Evolutionary conservation across 768 basidiomycete species (phyloP).

Genomic region (Podaxis sp.): DNA sequence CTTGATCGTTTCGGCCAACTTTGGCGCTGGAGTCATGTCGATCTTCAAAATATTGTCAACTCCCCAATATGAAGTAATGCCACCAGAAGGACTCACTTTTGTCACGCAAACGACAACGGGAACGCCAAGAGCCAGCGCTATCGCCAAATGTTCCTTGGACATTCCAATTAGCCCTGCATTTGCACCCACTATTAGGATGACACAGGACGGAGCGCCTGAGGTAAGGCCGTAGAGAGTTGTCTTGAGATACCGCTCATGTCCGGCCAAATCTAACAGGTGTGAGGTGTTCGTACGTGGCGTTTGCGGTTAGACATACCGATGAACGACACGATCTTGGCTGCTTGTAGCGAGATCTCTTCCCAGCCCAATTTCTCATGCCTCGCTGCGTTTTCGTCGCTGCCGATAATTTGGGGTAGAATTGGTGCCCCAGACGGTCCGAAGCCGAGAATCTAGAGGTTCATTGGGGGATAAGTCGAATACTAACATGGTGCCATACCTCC

Average conservation of each 20-base stretch:
- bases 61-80: not conserved
- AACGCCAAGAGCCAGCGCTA: conserved; percentile 89
- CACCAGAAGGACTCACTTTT: conserved; percentile 53
- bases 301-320: conserved; percentile 50
- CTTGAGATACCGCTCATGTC: conserved; percentile 90
- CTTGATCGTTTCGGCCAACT: conserved; percentile 86
- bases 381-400: conserved; percentile 60
- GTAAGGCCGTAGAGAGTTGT: conserved; percentile 95
- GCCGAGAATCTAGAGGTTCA: conserved; percentile 68
- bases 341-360: conserved; percentile 90
- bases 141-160: conserved; percentile 96
- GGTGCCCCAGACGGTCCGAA: conserved; percentile 77
- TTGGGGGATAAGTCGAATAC: not conserved
- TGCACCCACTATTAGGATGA: conserved; percentile 90
- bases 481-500: conserved; percentile 58
- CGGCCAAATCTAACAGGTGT: conserved; percentile 74
- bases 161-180: conserved; percentile 91
- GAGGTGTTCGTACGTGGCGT: not conserved
- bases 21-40: conserved; percentile 95
- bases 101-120: conserved; percentile 94
- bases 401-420: conserved; percentile 66
- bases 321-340: conserved; percentile 93
- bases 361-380: conserved; percentile 89
- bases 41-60: conserved; percentile 44
- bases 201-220: conserved; percentile 89